Base-by-base conservation (phyloP, 768 basidiomycete genomes). In the Trametes cinnabarina region DNA sequence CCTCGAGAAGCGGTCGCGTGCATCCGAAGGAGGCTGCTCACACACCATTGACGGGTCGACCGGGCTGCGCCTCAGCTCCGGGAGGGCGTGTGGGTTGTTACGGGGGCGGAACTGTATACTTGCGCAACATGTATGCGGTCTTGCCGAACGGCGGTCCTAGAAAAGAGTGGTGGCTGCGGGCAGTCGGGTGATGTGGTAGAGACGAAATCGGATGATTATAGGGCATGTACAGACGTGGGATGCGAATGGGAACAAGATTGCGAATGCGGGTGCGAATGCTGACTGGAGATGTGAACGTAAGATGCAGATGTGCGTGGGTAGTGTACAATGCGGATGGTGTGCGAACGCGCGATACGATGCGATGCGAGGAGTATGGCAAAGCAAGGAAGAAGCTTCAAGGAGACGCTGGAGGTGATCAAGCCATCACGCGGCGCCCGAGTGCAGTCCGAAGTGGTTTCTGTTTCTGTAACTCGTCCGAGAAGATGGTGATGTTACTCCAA, bases 251-350 rank as follows among this genome's bases (percentile, higher is more conserved):
- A 20, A 48, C 19, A 28, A 40, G 25, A 20, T 30, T 47, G 47
- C 48, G 42, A 44, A 44, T 39, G 43, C 34, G 22, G 34, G 17
- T 14, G 1, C 37, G 39, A 10, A 20, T 19, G 47, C 12, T 43
- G 42, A 14, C 12, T 43, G 42, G 12, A 47, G 39, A 37, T 48
- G 47, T 15, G 17, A 28, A 19, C 10, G 39, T 40, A 30, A 51
- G 41, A 55, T 55, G 58, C 48, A 12, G 30, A 12, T 12, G 30
- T 32, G 30, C 30, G 30, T 32, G 30, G 30, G 52, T 60, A 60
- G 49, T 60, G 53, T 60, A 60, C 59, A 61, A 51, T 56, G 59
- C 28, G 57, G 51, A 40, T 28, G 44, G 44, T 51, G 57, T 25
- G 41, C 32, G 42, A 51, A 26, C 22, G 30, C 22, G 25, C 23